Evolutionary conservation across 2,329 filamentous ascomycete species (phyloP).

Genomic region (Colletotrichum simmondsii): DNA sequence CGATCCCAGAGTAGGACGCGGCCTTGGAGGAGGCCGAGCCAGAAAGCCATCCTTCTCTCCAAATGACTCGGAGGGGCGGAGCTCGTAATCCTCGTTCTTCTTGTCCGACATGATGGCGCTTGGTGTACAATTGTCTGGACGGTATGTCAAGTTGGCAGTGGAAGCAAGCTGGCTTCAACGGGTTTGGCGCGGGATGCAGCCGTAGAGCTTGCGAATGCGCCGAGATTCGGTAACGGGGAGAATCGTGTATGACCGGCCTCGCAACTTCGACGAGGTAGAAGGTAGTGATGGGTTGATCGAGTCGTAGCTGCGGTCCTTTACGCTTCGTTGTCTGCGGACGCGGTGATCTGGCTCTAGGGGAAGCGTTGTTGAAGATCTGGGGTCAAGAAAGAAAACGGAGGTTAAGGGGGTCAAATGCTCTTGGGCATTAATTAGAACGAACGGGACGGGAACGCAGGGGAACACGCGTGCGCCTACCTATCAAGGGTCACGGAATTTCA

Average conservation of each 20-base stretch:
- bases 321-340: background rate
- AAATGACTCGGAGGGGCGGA: slow-evolving; percentile 73
- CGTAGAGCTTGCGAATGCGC: slow-evolving; percentile 15
- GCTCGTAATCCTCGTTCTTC: slow-evolving; percentile 84
- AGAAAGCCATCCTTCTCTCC: slow-evolving; percentile 65
- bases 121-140: background rate
- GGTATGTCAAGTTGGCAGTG: slow-evolving; percentile 46
- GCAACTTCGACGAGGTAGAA: background rate
- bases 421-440: slow-evolving; percentile 2
- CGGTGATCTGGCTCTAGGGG: slow-evolving; percentile 1
- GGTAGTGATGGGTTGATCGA: background rate
- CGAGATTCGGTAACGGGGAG: background rate
- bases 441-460: slow-evolving; percentile 28
- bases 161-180: slow-evolving; percentile 6
- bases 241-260: background rate
- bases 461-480: slow-evolving; percentile 34
- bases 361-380: background rate
- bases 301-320: slow-evolving; percentile 1
- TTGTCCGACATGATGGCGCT: slow-evolving; percentile 78
- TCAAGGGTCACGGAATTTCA: slow-evolving; percentile 24
- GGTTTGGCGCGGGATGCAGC: background rate
- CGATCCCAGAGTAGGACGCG: slow-evolving; percentile 40
- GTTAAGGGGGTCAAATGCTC: slow-evolving; percentile 24
- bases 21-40: slow-evolving; percentile 51
- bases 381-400: background rate